Percentiles rank a stretch among this genome's conserved stretches.
Conservation (phyloP, 2,329 filamentous ascomycete genomes). For the Monascus ruber region DNA sequence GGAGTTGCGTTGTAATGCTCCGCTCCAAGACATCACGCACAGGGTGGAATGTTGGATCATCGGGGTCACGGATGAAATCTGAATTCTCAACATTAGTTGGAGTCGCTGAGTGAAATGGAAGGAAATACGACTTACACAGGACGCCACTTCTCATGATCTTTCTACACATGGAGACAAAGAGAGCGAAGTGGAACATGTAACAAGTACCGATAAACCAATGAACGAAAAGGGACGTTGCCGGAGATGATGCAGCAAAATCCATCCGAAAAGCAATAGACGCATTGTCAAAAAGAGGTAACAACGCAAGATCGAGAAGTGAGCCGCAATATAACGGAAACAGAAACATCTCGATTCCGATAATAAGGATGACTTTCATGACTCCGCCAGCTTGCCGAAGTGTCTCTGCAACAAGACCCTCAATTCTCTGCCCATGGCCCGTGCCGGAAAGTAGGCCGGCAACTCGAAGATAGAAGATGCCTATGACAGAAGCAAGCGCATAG, state of each 20-base stretch:
- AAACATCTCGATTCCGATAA: slow-evolving; percentile 98
- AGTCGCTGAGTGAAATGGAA: background rate
- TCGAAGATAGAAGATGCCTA: slow-evolving; percentile 69
- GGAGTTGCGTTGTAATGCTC: slow-evolving; percentile 79
- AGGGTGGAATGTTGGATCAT: slow-evolving; percentile 95
- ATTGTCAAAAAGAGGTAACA: slow-evolving; percentile 78
- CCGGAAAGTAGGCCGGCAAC: slow-evolving; percentile 58
- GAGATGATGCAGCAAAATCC: slow-evolving; percentile 64
- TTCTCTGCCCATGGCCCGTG: slow-evolving; percentile 41
- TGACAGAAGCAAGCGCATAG: slow-evolving; percentile 63
- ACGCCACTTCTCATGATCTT: slow-evolving; percentile 95
- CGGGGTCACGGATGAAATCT: slow-evolving; percentile 96
- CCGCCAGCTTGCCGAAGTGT: slow-evolving; percentile 85
- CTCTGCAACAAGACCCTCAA: slow-evolving; percentile 67
- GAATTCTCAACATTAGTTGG: slow-evolving; percentile 2
- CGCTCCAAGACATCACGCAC: slow-evolving; percentile 93
- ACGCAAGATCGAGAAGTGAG: slow-evolving; percentile 72
- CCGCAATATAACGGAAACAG: slow-evolving; percentile 94
- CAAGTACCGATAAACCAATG: slow-evolving; percentile 98
- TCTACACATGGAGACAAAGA: slow-evolving; percentile 97
- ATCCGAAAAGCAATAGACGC: slow-evolving; percentile 67
- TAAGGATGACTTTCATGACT: slow-evolving; percentile 93
- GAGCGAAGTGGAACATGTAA: slow-evolving; percentile 99
- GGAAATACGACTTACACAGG: slow-evolving; percentile 52
- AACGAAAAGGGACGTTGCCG: slow-evolving; percentile 84